Percentiles rank a stretch among this genome's conserved stretches.
phyloP scores from a whole-genome alignment of 208 protist genomes.

The Acanthamoeba pearcei region DNA sequence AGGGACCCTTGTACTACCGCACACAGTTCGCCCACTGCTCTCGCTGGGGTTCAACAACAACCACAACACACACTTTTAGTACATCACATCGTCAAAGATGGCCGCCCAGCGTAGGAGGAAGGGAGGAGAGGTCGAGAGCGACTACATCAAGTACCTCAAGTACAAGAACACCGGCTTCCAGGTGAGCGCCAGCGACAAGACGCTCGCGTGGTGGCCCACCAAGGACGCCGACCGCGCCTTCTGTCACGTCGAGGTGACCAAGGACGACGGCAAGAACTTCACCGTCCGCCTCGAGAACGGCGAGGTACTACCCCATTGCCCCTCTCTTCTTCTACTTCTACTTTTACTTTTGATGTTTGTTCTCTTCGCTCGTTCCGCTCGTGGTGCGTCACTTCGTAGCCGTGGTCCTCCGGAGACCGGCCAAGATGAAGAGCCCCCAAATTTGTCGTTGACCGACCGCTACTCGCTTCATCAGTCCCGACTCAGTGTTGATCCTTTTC shows the following conservation, averaged over 20 bases:
- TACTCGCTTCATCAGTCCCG: not conserved
- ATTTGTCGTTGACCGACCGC: too few species aligned
- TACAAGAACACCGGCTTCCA: conserved; percentile 79
- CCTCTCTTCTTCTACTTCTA: not conserved
- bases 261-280: conserved; percentile 79
- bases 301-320: not conserved
- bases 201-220: conserved; percentile 81
- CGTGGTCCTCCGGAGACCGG: too few species aligned
- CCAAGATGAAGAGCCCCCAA: too few species aligned
- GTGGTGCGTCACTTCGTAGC: too few species aligned
- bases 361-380: too few species aligned
- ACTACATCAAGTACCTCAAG: conserved; percentile 83
- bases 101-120: conserved; percentile 11
- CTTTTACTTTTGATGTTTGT: too few species aligned
- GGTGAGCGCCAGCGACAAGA: conserved; percentile 80
- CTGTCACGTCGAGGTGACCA: conserved; percentile 77
- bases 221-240: conserved; percentile 80
- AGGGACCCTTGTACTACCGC: conserved; percentile 17
- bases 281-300: conserved; percentile 70
- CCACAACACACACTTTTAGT: not conserved
- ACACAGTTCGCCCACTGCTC: not conserved
- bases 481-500: not conserved
- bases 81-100: conserved; percentile 12
- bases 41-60: not conserved
- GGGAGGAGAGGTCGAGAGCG: conserved; percentile 63